Percentiles rank a stretch among this genome's conserved stretches.
Evolutionary conservation across 116 monocot genomes (phyloP).

Genomic region (Zostera marina): DNA sequence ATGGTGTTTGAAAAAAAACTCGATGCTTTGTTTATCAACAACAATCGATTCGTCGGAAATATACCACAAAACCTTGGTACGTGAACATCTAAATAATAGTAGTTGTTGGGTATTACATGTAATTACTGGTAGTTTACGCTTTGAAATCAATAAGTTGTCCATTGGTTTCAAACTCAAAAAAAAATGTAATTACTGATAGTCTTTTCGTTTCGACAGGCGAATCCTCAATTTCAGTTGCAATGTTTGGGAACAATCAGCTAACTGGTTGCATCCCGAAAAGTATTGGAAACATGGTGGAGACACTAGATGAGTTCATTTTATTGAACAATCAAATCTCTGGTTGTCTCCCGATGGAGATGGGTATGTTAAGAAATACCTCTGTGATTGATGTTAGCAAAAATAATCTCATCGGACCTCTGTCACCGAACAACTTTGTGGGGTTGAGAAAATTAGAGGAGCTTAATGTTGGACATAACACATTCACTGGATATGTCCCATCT

Average conservation of each 20-base stretch:
- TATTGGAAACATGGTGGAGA: constrained; percentile 27
- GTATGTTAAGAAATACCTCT: constrained; percentile 19
- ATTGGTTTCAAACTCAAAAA: too few relatives aligned
- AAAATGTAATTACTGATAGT: too few relatives aligned
- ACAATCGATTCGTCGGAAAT: constrained; percentile 39
- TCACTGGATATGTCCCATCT: constrained; percentile 33
- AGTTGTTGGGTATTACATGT: too few relatives aligned
- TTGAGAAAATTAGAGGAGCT: constrained; percentile 26
- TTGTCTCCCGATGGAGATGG: constrained; percentile 56
- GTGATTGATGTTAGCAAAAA: constrained; percentile 48
- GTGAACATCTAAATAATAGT: too few relatives aligned
- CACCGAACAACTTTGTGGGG: constrained; percentile 26
- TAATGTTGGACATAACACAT: constrained; percentile 20
- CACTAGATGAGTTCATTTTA: constrained; percentile 44
- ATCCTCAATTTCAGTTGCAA: constrained; percentile 37
- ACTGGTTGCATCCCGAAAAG: constrained; percentile 52
- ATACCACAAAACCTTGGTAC: constrained; percentile 37
- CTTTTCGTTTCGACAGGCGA: constrained; percentile 15
- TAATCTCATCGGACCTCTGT: constrained; percentile 13
- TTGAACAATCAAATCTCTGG: constrained; percentile 39
- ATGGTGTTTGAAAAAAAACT: constrained; percentile 38
- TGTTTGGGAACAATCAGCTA: constrained; percentile 55
- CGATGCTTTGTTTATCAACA: constrained; percentile 54
- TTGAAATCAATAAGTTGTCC: too few relatives aligned
- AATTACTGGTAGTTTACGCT: too few relatives aligned